Conservation (phyloP, 83 land plant species). For the Picea mariana region DNA sequence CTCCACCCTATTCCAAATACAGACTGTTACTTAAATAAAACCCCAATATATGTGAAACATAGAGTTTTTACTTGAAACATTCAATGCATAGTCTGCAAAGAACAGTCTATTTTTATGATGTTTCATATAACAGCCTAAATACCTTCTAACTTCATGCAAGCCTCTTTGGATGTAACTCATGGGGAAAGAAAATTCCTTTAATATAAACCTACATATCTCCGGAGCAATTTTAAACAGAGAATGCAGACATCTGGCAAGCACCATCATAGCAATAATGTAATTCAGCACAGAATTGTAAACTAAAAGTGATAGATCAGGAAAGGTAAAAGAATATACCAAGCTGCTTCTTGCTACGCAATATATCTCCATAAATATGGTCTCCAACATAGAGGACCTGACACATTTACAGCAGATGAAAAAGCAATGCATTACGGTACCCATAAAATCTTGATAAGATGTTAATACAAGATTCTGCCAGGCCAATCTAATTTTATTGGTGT, state of each 20-base stretch:
- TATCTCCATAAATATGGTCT: slow-evolving; percentile 99
- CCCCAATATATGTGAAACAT: background rate
- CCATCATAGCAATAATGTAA: background rate
- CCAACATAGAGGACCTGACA: slow-evolving; percentile 95
- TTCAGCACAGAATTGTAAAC: background rate
- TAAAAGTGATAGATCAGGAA: background rate
- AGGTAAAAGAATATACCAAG: slow-evolving; percentile 50
- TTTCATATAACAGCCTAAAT: background rate
- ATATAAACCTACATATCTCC: background rate
- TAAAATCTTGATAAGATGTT: background rate
- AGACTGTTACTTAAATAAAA: slow-evolving; percentile 2
- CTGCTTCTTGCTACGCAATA: slow-evolving; percentile 97
- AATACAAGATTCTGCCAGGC: background rate
- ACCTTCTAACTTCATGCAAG: background rate
- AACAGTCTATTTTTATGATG: background rate
- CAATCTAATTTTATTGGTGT: background rate
- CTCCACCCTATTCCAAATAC: slow-evolving; percentile 81
- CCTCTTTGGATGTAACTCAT: background rate
- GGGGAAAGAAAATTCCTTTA: background rate
- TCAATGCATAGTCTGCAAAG: background rate
- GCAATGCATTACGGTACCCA: background rate
- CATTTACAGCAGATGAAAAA: background rate
- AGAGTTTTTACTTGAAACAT: background rate
- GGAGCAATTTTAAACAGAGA: too few relatives aligned
- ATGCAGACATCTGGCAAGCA: background rate